Conservation (phyloP, 768 basidiomycete species). For the Mycena amicta region DNA sequence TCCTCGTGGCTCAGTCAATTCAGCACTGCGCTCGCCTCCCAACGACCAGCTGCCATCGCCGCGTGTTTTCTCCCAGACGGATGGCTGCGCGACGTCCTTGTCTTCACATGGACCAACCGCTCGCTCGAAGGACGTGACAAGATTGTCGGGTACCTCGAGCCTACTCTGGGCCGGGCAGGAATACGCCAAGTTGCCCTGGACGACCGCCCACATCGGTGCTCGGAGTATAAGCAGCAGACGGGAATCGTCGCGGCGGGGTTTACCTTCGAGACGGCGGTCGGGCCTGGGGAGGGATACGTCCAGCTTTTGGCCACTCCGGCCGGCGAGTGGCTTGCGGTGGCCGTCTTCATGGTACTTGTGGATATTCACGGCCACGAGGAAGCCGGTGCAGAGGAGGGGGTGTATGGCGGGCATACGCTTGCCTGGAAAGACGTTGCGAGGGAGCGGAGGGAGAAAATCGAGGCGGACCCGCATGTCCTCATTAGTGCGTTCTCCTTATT, state of each 20-base stretch:
- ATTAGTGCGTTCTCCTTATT: constrained; percentile 27
- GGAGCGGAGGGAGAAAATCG: constrained; percentile 33
- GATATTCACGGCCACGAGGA: constrained; percentile 33
- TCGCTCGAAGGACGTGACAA: constrained; percentile 29
- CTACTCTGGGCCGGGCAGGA: constrained; percentile 12
- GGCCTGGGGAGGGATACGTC: constrained; percentile 27
- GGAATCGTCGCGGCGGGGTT: constrained; percentile 26
- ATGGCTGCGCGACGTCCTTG: constrained; percentile 37
- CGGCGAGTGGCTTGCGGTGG: constrained; percentile 27
- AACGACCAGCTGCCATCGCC: background rate
- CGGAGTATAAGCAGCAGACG: constrained; percentile 20
- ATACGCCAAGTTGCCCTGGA: constrained; percentile 20
- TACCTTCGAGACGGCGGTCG: constrained; percentile 30
- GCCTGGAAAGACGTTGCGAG: constrained; percentile 31
- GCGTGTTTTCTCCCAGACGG: constrained; percentile 28
- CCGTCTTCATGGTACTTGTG: constrained; percentile 26
- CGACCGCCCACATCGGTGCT: background rate
- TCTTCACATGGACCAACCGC: constrained; percentile 38
- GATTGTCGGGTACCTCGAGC: constrained; percentile 28
- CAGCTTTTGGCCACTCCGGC: constrained; percentile 19
- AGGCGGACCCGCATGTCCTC: constrained; percentile 32
- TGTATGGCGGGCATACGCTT: constrained; percentile 33
- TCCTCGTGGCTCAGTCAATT: constrained; percentile 28
- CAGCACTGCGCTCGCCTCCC: constrained; percentile 11
- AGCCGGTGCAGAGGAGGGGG: constrained; percentile 22